phyloP scores from a whole-genome alignment of 352 stramenopile genomes.

The Pythium insidiosum region DNA sequence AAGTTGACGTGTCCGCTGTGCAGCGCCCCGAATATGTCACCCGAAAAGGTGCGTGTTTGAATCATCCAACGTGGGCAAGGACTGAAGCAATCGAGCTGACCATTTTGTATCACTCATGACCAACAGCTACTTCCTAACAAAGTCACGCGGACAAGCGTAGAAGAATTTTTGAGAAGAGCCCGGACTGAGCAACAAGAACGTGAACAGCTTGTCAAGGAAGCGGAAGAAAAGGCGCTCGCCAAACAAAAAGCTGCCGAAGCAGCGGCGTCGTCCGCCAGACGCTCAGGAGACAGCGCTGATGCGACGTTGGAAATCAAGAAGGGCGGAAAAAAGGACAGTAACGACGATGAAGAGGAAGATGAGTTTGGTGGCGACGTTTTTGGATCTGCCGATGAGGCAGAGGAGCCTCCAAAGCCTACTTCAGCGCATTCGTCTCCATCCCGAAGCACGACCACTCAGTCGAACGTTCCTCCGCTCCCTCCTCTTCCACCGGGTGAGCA shows the following conservation, averaged over 20 bases:
- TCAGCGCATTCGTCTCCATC: slow-evolving; percentile 20
- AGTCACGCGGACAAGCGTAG: slow-evolving; percentile 69
- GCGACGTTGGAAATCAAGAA: slow-evolving; percentile 84
- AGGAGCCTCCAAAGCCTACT: slow-evolving; percentile 19
- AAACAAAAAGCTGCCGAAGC: slow-evolving; percentile 72
- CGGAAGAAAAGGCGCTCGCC: slow-evolving; percentile 68
- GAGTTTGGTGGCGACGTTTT: slow-evolving; percentile 85
- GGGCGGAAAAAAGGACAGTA: slow-evolving; percentile 54
- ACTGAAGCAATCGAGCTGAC: too few relatives aligned
- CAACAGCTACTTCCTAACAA: slow-evolving; percentile 81
- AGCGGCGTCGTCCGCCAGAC: slow-evolving; percentile 37
- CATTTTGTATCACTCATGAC: too few relatives aligned
- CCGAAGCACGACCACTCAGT: background rate
- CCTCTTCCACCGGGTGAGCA: slow-evolving; percentile 30
- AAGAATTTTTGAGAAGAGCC: slow-evolving; percentile 73
- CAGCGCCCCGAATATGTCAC: slow-evolving; percentile 75
- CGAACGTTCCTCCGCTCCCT: slow-evolving; percentile 15
- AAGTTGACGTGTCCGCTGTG: slow-evolving; percentile 80
- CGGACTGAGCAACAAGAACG: slow-evolving; percentile 79
- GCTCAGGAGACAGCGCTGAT: slow-evolving; percentile 63
- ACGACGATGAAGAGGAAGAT: slow-evolving; percentile 71
- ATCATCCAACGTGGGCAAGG: too few relatives aligned
- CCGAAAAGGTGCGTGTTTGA: too few relatives aligned
- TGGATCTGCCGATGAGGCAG: slow-evolving; percentile 47
- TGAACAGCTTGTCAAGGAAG: slow-evolving; percentile 78